A percentile compares a stretch with the other conserved stretches of the same genome.
Evolutionary conservation across 768 basidiomycete genomes (phyloP).

Genomic region (Naganishia onofrii): DNA sequence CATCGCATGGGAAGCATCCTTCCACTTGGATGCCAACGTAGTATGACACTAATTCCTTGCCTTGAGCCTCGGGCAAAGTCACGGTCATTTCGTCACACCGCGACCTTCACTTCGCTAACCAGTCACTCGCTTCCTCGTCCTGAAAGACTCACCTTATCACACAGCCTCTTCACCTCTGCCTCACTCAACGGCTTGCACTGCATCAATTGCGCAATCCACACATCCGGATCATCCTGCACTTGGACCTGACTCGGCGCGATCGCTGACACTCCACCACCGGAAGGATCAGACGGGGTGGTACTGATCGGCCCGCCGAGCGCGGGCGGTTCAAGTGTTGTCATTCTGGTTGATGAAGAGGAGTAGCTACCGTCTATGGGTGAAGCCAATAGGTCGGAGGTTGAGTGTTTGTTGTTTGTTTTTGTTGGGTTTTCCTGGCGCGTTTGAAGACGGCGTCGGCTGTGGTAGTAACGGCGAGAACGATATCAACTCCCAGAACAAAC

Average conservation of each 20-base stretch:
- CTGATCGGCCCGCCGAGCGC: slow-evolving; percentile 18
- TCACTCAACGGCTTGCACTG: slow-evolving; percentile 97
- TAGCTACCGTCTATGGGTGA: too few relatives aligned
- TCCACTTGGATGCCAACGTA: neutral
- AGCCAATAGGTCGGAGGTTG: neutral
- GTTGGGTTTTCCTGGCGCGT: too few relatives aligned
- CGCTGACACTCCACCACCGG: neutral
- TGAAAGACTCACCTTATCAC: slow-evolving; percentile 80
- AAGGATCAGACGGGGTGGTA: neutral
- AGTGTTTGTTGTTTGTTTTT: neutral
- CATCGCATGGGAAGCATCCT: neutral
- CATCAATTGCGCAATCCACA: slow-evolving; percentile 92
- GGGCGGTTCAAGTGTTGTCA: slow-evolving; percentile 22
- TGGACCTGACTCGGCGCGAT: neutral
- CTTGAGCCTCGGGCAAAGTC: neutral
- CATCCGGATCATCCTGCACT: slow-evolving; percentile 69
- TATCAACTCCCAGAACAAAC: too few relatives aligned
- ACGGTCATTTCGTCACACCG: neutral
- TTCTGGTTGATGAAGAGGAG: neutral
- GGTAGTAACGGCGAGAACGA: too few relatives aligned
- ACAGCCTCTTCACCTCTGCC: slow-evolving; percentile 91
- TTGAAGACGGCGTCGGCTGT: too few relatives aligned
- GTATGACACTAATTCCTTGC: neutral
- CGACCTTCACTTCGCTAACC: neutral
- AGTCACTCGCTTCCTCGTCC: neutral